Evolutionary conservation across 805 yeast genomes (phyloP), one percentile per base, ranked within the genome.

Genomic region (Nakazawaea pomicola): DNA sequence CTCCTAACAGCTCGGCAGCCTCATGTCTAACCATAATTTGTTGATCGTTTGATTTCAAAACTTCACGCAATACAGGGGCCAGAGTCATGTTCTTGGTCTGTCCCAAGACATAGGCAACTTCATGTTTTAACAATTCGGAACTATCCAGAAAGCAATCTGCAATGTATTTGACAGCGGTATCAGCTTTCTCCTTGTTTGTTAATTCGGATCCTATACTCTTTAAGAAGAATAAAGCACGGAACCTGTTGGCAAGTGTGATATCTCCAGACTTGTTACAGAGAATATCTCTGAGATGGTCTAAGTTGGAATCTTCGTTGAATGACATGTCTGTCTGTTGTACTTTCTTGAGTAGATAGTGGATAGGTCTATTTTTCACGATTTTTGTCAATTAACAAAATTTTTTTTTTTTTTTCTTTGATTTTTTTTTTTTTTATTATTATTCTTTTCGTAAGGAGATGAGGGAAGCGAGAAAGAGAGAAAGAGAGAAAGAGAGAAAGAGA

Each of bases 1-100:
- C 99, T 47, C 99, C 99, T 41, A 93, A 71, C 32, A 98, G 99
- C 65, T 93, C 99, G 6, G 99, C 99, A 14, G 99, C 99, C 64
- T 93, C 99, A 62, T 93, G 99, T 62, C 99, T 83, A 28, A 93
- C 99, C 98, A 93, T 93, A 46, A 85, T 71, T 58, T 85, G 93
- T 67, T 91, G 98, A 12, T 68, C 50, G 18, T 58, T 55, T 59
- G 82, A 80, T 36, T 65, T 63, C 53, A 93, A 72, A 17, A 88
- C 95, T 6, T 72, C 71, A 60, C 87, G 75, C 46, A 93, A 72
- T 36, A 78, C 71, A 36, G 86, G 83, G 46, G 91, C 85, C 44
- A 96, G 88, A 43, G 76, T 62, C 51, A 80, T 57, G 65, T 90
- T 90, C 59, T 85, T 81, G 35, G 96, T 90, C 65, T 93, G 99